Conservation (phyloP, 371 early-diverging fungal genomes). For the Lichtheimia ornata region DNA sequence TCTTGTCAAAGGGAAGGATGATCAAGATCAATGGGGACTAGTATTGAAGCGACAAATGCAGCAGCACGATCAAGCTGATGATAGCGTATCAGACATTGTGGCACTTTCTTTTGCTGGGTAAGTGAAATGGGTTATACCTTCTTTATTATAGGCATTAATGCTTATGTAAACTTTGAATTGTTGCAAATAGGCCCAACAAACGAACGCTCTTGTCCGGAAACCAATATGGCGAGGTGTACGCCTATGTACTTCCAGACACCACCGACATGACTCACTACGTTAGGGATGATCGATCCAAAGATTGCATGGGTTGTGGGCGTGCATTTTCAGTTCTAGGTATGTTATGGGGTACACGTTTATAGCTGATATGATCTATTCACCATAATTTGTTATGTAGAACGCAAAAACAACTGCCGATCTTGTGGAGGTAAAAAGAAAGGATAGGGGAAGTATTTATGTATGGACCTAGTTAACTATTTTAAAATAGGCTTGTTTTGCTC, state of each 20-base stretch:
- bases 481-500: conserved; percentile 34
- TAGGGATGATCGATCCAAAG: conserved; percentile 56
- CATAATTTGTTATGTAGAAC: conserved; percentile 23
- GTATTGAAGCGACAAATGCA: conserved; percentile 27
- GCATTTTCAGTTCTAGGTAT: conserved; percentile 65
- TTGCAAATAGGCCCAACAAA: conserved; percentile 29
- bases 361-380: not conserved
- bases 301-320: conserved; percentile 61
- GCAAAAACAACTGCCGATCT: conserved; percentile 41
- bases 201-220: conserved; percentile 67
- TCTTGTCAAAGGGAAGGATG: conserved; percentile 32
- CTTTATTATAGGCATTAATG: too few species aligned
- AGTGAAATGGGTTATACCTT: not conserved
- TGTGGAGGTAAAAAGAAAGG: conserved; percentile 43
- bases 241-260: conserved; percentile 72
- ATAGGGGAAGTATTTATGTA: not conserved
- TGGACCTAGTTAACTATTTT: not conserved
- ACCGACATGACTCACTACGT: conserved; percentile 66
- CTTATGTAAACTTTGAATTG: not conserved
- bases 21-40: conserved; percentile 34
- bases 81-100: conserved; percentile 33
- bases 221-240: conserved; percentile 56
- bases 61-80: conserved; percentile 26
- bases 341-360: not conserved
- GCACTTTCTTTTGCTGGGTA: conserved; percentile 54